These are phyloP conservation scores for Multifurca ochricompacta DNA, from an alignment of 768 basidiomycete species.

Conservation along the genomic window DNA sequence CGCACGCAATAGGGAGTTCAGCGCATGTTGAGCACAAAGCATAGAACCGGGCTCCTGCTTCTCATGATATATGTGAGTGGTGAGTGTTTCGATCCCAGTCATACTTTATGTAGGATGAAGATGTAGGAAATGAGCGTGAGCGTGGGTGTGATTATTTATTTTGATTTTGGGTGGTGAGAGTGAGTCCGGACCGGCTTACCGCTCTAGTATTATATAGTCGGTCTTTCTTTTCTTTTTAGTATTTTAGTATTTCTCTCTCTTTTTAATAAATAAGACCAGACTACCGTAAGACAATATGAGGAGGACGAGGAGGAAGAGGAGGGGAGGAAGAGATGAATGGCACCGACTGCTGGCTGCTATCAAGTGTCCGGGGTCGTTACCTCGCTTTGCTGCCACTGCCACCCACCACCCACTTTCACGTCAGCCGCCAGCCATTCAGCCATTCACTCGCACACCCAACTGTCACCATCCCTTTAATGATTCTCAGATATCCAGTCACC, in stretches of 20 bases:
- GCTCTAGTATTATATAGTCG: too few species aligned
- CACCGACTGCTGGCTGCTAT: too few species aligned
- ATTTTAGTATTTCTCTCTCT: too few species aligned
- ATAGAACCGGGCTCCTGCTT: conserved; percentile 70
- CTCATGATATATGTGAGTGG: conserved; percentile 66
- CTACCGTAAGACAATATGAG: too few species aligned
- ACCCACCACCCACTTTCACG: conserved; percentile 7
- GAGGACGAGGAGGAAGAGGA: too few species aligned
- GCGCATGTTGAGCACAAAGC: conserved; percentile 82
- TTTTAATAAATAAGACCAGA: too few species aligned
- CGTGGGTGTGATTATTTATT: too few species aligned
- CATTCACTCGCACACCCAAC: too few species aligned
- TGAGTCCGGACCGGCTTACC: conserved; percentile 10
- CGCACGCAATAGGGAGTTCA: conserved; percentile 75
- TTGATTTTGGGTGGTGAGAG: too few species aligned
- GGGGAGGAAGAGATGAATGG: too few species aligned
- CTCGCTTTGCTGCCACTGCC: neutral
- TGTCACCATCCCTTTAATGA: conserved; percentile 13
- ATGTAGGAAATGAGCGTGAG: too few species aligned
- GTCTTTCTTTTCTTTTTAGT: too few species aligned
- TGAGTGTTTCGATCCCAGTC: conserved; percentile 50
- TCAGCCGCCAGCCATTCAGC: neutral
- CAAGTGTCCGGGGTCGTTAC: conserved; percentile 5
- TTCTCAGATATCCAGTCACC: neutral
- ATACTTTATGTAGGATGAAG: conserved; percentile 30